These are phyloP conservation scores for Lipomyces sp. DNA, from an alignment of 805 yeast species.

Conservation along the genomic window DNA sequence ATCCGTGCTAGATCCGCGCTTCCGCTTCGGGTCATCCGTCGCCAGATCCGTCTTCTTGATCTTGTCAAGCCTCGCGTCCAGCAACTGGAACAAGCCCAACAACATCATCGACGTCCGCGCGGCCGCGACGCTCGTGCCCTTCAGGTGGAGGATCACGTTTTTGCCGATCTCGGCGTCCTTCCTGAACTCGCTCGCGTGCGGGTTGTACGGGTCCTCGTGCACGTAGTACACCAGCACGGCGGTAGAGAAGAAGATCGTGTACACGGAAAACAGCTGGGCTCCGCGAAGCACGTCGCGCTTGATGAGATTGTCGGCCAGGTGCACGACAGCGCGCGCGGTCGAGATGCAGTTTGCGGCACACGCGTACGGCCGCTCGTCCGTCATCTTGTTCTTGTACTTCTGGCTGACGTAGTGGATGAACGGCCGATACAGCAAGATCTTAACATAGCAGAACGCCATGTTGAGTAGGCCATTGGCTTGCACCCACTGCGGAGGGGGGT, in stretches of 20 bases:
- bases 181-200: slow-evolving; percentile 46
- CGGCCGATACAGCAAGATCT: slow-evolving; percentile 79
- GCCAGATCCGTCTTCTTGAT: slow-evolving; percentile 3
- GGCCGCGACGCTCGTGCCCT: slow-evolving; percentile 74
- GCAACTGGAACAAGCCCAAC: slow-evolving; percentile 33
- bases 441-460: slow-evolving; percentile 52
- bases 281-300: slow-evolving; percentile 69
- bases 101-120: slow-evolving; percentile 68
- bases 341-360: slow-evolving; percentile 81
- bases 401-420: slow-evolving; percentile 79
- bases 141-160: slow-evolving; percentile 64
- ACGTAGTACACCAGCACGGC: slow-evolving; percentile 81
- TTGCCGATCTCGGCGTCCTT: slow-evolving; percentile 81
- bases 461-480: slow-evolving; percentile 68
- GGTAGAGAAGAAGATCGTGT: slow-evolving; percentile 83
- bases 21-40: slow-evolving; percentile 21
- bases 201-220: slow-evolving; percentile 46
- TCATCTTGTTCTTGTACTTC: slow-evolving; percentile 39
- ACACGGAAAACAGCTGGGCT: slow-evolving; percentile 87
- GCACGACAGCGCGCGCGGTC: slow-evolving; percentile 78
- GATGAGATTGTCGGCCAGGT: slow-evolving; percentile 76
- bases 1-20: slow-evolving; percentile 7
- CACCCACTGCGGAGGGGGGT: slow-evolving; percentile 62
- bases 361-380: slow-evolving; percentile 59
- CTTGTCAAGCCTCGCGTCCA: slow-evolving; percentile 31